Conservation (phyloP, 305 asterid species). For the Solanum aculeatissimum region DNA sequence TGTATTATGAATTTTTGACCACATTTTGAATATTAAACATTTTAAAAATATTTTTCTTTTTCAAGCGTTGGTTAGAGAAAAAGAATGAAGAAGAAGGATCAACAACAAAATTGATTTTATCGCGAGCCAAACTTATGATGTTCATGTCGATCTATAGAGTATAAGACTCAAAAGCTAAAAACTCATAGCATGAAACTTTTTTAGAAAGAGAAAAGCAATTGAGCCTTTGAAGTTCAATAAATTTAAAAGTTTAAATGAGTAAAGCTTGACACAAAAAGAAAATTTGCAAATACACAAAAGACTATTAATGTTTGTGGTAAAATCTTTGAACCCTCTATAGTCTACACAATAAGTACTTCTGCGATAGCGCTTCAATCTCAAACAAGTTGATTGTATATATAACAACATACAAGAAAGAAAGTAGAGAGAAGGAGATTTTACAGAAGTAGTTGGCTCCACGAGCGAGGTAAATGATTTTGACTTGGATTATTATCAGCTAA, state of each 20-base stretch:
- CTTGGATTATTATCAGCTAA: constrained; percentile 24
- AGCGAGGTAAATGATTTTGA: constrained; percentile 25
- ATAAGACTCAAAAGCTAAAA: background rate
- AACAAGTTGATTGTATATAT: background rate
- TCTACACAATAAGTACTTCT: background rate
- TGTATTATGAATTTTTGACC: background rate
- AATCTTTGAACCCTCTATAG: background rate
- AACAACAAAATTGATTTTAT: background rate
- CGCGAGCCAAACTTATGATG: background rate
- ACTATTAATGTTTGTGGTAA: background rate
- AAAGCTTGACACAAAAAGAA: background rate
- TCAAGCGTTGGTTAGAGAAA: background rate
- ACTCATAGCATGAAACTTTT: background rate
- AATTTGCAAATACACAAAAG: background rate
- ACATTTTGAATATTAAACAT: background rate
- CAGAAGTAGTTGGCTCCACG: constrained; percentile 38
- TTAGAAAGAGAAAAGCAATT: background rate
- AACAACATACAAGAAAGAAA: background rate
- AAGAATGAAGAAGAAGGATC: background rate
- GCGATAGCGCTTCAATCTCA: background rate
- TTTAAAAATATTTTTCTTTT: background rate
- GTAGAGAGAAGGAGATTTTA: constrained; percentile 5
- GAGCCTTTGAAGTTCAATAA: background rate
- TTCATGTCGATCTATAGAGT: background rate
- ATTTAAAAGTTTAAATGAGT: background rate